Conservation (phyloP, 805 yeast species). For the Saccharomyces kudriavzevii region DNA sequence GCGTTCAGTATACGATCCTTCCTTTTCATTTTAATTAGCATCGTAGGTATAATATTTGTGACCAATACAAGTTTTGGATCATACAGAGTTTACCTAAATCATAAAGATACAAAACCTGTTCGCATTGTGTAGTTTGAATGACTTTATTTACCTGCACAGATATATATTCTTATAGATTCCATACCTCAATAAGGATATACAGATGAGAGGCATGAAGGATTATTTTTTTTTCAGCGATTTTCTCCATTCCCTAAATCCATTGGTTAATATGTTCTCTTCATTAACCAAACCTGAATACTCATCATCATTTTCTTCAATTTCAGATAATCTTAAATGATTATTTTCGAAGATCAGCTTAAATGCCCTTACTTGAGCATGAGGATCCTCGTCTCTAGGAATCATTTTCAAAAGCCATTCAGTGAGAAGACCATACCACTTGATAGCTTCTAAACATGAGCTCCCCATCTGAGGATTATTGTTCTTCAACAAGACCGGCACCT, state of each 20-base stretch:
- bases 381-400: slow-evolving; percentile 47
- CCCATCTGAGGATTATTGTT: slow-evolving; percentile 34
- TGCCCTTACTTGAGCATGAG: slow-evolving; percentile 36
- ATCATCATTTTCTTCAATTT: slow-evolving; percentile 33
- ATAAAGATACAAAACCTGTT: slow-evolving; percentile 1
- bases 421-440: slow-evolving; percentile 81
- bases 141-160: neutral
- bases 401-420: slow-evolving; percentile 64
- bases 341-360: slow-evolving; percentile 46
- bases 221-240: slow-evolving; percentile 6
- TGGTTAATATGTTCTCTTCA: slow-evolving; percentile 37
- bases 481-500: slow-evolving; percentile 64
- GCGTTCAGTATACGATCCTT: slow-evolving; percentile 67
- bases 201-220: neutral
- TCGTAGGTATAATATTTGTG: slow-evolving; percentile 45
- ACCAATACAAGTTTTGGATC: slow-evolving; percentile 46
- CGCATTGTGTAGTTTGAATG: neutral
- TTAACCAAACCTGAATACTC: slow-evolving; percentile 33
- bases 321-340: slow-evolving; percentile 44
- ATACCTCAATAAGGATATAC: neutral
- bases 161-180: neutral
- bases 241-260: slow-evolving; percentile 51
- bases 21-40: slow-evolving; percentile 37
- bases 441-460: slow-evolving; percentile 67
- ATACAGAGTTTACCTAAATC: slow-evolving; percentile 25